Conservation (phyloP, 306 rosid genomes). For the Quercus variabilis region DNA sequence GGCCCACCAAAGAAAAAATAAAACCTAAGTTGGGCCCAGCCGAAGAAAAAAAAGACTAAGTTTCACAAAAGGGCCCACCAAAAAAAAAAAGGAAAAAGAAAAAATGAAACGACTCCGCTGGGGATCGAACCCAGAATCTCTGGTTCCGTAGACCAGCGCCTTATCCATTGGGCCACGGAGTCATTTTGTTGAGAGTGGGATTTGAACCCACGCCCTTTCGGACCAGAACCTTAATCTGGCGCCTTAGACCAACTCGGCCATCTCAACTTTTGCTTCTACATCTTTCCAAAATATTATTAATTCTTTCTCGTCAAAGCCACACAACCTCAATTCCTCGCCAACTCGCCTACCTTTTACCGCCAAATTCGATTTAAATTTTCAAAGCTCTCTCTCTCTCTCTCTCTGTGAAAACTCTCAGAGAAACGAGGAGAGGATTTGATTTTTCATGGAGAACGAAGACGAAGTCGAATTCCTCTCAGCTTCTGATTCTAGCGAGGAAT, state of each 20-base stretch:
- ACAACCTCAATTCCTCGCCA: neutral
- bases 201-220: slow-evolving; percentile 34
- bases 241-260: slow-evolving; percentile 16
- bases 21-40: too few species aligned
- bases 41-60: too few species aligned
- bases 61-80: too few species aligned
- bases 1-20: too few species aligned
- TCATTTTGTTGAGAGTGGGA: slow-evolving; percentile 23
- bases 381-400: neutral
- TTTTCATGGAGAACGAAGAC: slow-evolving; percentile 46
- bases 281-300: neutral
- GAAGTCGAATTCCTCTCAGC: slow-evolving; percentile 43
- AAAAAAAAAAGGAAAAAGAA: neutral
- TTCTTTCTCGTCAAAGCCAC: too few species aligned
- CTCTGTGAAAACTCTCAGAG: neutral
- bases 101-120: slow-evolving; percentile 21
- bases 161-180: slow-evolving; percentile 77
- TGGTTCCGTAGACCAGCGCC: slow-evolving; percentile 79
- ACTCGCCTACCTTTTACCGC: neutral
- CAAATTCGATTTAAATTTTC: slow-evolving; percentile 6
- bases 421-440: slow-evolving; percentile 11
- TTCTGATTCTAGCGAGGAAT: slow-evolving; percentile 48
- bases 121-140: slow-evolving; percentile 55
- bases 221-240: slow-evolving; percentile 31
- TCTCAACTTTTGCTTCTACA: neutral